Evolutionary conservation across 495 filamentous ascomycete species (phyloP).

Genomic region (Immersiella caudata): DNA sequence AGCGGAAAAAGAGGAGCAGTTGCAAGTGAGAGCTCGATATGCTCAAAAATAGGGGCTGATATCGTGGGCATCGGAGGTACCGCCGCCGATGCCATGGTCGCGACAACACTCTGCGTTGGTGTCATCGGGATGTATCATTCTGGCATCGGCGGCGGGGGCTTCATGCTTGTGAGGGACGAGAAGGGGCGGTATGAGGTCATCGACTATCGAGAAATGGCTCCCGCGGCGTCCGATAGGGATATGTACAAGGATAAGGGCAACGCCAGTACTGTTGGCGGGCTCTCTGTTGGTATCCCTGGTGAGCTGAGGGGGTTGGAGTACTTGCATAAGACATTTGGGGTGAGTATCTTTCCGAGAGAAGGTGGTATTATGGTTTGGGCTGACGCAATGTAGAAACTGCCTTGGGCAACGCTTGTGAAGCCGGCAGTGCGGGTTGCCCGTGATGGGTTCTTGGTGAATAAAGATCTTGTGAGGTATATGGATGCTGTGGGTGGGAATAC

Average conservation of each 20-base stretch:
- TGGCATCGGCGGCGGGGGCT: conserved; percentile 87
- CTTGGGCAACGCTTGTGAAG: conserved; percentile 56
- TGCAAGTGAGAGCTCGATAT: conserved; percentile 75
- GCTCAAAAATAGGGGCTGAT: conserved; percentile 48
- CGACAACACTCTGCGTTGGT: conserved; percentile 73
- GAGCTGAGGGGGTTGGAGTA: conserved; percentile 78
- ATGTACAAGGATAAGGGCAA: conserved; percentile 65
- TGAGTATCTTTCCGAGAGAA: conserved; percentile 19
- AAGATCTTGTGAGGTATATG: conserved; percentile 75
- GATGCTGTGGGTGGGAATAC: conserved; percentile 33
- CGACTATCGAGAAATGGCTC: conserved; percentile 86
- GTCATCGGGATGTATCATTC: conserved; percentile 88
- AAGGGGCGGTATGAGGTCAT: conserved; percentile 71
- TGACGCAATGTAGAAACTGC: conserved; percentile 22
- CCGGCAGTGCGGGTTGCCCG: conserved; percentile 76
- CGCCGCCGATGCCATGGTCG: conserved; percentile 74
- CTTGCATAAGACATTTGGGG: conserved; percentile 67
- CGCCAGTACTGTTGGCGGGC: conserved; percentile 45
- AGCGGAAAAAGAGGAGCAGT: conserved; percentile 64
- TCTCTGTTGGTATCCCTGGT: conserved; percentile 70
- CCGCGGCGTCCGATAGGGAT: conserved; percentile 71
- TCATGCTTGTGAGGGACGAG: conserved; percentile 70
- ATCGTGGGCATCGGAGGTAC: conserved; percentile 50
- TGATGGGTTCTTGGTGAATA: conserved; percentile 68
- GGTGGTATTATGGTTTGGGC: background rate